Conservation (phyloP, 768 basidiomycete genomes). For the Lactarius tabidus region DNA sequence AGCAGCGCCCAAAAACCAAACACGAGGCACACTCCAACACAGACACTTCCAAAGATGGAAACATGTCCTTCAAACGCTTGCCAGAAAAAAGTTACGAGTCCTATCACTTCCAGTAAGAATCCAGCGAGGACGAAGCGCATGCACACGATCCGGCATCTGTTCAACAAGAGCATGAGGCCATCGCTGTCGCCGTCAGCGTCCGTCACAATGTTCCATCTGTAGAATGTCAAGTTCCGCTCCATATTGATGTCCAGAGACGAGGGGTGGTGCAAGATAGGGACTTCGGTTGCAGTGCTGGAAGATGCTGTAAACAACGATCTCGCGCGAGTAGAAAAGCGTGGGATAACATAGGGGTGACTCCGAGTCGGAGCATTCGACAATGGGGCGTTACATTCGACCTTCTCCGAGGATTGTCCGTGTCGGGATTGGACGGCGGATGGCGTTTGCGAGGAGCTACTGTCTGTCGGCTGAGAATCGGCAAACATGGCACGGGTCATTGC, state of each 20-base stretch:
- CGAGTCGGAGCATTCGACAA: not conserved
- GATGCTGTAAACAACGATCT: not conserved
- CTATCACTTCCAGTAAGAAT: constrained; percentile 7
- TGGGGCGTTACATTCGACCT: not conserved
- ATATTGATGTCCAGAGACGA: constrained; percentile 1
- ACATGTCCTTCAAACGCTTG: constrained; percentile 1
- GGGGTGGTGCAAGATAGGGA: not conserved
- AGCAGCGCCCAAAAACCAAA: constrained; percentile 15
- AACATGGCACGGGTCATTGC: not conserved
- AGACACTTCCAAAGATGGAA: constrained; percentile 16
- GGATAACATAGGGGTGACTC: not conserved
- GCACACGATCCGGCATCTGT: constrained; percentile 11
- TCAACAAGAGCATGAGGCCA: constrained; percentile 3
- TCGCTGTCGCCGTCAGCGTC: not conserved
- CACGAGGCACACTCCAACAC: constrained; percentile 12
- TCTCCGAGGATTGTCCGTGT: constrained; percentile 1
- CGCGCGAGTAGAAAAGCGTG: not conserved
- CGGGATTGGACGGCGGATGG: constrained; percentile 12
- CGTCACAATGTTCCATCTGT: not conserved
- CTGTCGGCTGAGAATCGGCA: not conserved
- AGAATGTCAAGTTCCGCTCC: constrained; percentile 7
- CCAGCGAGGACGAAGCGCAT: constrained; percentile 11
- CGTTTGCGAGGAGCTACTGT: not conserved
- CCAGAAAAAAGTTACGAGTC: constrained; percentile 14
- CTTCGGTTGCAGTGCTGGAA: not conserved